These are phyloP conservation scores for Seminavis robusta DNA, from an alignment of 108 stramenopile species.

Conservation along the genomic window DNA sequence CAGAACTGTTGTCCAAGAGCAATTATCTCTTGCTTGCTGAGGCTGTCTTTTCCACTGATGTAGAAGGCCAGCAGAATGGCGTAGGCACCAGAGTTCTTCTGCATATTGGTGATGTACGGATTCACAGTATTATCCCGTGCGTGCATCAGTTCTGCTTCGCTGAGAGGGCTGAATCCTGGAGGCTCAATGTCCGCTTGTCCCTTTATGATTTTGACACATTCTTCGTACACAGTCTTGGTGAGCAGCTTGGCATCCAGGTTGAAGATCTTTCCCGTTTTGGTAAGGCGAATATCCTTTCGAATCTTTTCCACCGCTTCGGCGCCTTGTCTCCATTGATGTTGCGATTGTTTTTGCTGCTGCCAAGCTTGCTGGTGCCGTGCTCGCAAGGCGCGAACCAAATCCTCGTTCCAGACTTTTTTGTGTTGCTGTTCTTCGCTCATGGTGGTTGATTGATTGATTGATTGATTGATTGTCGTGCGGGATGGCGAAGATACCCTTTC, in stretches of 20 bases:
- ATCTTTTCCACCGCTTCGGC: slow-evolving; percentile 7
- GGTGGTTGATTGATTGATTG: neutral
- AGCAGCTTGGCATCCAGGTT: slow-evolving; percentile 6
- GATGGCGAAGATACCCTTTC: too few relatives aligned
- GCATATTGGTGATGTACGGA: slow-evolving; percentile 27
- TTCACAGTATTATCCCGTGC: neutral
- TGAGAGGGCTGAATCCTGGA: slow-evolving; percentile 11
- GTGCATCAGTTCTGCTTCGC: neutral
- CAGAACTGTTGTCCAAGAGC: slow-evolving; percentile 21
- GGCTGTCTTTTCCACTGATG: slow-evolving; percentile 1
- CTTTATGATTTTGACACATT: slow-evolving; percentile 16
- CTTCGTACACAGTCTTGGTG: slow-evolving; percentile 13
- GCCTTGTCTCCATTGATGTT: slow-evolving; percentile 24
- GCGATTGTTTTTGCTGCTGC: slow-evolving; percentile 12
- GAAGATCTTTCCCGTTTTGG: slow-evolving; percentile 13
- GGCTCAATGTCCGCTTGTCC: slow-evolving; percentile 11
- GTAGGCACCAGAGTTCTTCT: slow-evolving; percentile 24
- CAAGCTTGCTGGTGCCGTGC: slow-evolving; percentile 15
- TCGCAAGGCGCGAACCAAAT: slow-evolving; percentile 18
- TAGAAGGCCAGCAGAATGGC: slow-evolving; percentile 35
- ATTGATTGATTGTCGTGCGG: neutral
- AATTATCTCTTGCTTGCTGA: slow-evolving; percentile 24
- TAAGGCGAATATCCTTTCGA: slow-evolving; percentile 21
- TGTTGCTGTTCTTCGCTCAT: neutral
- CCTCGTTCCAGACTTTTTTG: slow-evolving; percentile 29